Evolutionary conservation across 2,329 filamentous ascomycete species (phyloP), one percentile per base, ranked within the genome.

Genomic region (Aotearoamyces nothofagi): DNA sequence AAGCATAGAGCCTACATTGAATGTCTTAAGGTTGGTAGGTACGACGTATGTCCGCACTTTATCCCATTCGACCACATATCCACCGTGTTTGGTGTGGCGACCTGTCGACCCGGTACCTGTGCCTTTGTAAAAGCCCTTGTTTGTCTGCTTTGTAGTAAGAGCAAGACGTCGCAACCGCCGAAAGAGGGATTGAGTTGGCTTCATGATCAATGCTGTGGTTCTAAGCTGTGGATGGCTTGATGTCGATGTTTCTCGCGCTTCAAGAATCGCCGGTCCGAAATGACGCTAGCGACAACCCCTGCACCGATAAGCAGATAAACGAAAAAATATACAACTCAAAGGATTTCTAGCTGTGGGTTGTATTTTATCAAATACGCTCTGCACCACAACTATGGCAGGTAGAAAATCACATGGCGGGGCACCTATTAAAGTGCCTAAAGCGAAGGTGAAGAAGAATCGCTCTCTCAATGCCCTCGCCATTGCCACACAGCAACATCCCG

Each of bases 121-220:
- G 51, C 90, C 90, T 66, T 96, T 96, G 72, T 98, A 98, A 70
- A 77, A 98, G 42, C 86, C 87, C 50, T 83, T 82, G 53, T 78
- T 80, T 51, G 87, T 77, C 56, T 90, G 77, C 59, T 98, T 98
- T 42, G 87, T 92, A 9, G 82, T 94, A 47, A 98, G 69, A 30
- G 68, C 66, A 34, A 86, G 62, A 49, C 87, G 83, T 55, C 75
- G 69, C 46, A 83, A 68, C 33, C 69, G 67, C 51, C 72, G 62
- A 43, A 67, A 65, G 45, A 92, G 73, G 39, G 60, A 52, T 46
- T 69, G 62, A 10, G 79, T 80, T 32, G 79, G 69, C 52, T 70
- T 66, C 73, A 80, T 81, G 37, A 51, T n/a, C n/a, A n/a, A n/a
- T 26, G 26, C 17, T 15, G 27, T 30, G 27, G n/a, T n/a, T 16